Evolutionary conservation across 2,329 filamentous ascomycete genomes (phyloP), one percentile per base, ranked within the genome.

Genomic region (Exophiala sideris): DNA sequence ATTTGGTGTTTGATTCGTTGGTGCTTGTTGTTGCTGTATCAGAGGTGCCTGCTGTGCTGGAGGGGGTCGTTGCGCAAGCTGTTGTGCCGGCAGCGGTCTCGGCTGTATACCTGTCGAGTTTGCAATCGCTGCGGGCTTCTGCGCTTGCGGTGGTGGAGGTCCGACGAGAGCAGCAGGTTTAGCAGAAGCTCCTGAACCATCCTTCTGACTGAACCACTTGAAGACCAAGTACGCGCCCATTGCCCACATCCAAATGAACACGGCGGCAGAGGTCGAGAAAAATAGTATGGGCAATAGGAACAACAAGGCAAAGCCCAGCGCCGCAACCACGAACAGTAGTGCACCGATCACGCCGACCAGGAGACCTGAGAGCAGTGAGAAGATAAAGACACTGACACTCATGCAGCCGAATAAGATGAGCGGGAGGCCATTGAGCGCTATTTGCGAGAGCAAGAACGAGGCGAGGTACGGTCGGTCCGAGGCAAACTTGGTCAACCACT

Each of bases 221-320:
- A 63, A 44, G 35, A 67, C 61, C 46, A 66, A 66, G 57, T 67
- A 91, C 45, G 78, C 79, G 11, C 77, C 80, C 7, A 87, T 72
- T 6, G 79, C 83, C 83, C 85, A 88, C 14, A 81, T 70, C 82
- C 88, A 92, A 57, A 86, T 70, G 56, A 85, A 78, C 1, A 84
- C 71, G 4, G 82, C 87, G 18, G 84, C 68, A 45, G 78, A 78
- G 10, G 79, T 82, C 2, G 86, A 85, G 58, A 89, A 68, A 68
- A 88, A 80, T 35, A 92, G 72, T 0, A 83, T 80, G 1, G 88
- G 88, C 0, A 89, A 71, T 12, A 94, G 77, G 38, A 91, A 67
- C 45, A 89, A 67, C 9, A 88, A 73, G 2, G 85, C 86, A 41
- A 89, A 68, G 47, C 84, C 82, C 49, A 84, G 78, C 76, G 83